Evolutionary conservation across 1,139 yeast genomes (phyloP), one percentile per base, ranked within the genome.

Genomic region (Blastobotrys capitulatus): DNA sequence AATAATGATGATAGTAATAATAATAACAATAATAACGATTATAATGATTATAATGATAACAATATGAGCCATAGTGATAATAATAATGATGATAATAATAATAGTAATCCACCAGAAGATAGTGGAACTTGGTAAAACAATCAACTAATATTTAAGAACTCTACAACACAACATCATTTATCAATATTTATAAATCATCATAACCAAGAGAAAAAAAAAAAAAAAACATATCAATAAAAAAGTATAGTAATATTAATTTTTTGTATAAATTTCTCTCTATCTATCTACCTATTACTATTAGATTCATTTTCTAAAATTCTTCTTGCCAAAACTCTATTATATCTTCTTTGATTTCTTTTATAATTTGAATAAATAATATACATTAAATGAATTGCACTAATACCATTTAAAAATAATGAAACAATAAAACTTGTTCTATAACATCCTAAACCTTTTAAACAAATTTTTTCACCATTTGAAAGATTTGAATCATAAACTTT

Each of bases 361-460:
- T 38, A 32, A 20, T 20, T 39, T 19, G 43, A 42, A 51, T 57
- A 54, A 15, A 62, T 61, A 57, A 61, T 56, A 51, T 55, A 57
- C 16, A 54, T 46, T 16, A 59, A 54, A 64, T 60, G 71, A 6
- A 52, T 40, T 8, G 68, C 51, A 61, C 76, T 63, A 66, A 72
- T 55, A 65, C 69, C 52, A 63, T 68, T 63, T 64, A 72, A 62
- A 64, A 66, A 47, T 59, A 65, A 48, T 5, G 65, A 56, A 26
- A 61, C 55, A 27, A 50, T 42, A 52, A 64, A 64, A 8, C 67
- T 59, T 3, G 44, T 43, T 2, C 58, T 46, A 38, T 64, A 64
- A 50, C 68, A 64, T 1, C 47, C 54, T 0, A 54, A 41, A 8
- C 67, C 66, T 39, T 55, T 54, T 12, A 50, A 41, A 46, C 68